Evolutionary conservation across 305 asterid genomes (phyloP).

Genomic region (Rubia tinctorum): DNA sequence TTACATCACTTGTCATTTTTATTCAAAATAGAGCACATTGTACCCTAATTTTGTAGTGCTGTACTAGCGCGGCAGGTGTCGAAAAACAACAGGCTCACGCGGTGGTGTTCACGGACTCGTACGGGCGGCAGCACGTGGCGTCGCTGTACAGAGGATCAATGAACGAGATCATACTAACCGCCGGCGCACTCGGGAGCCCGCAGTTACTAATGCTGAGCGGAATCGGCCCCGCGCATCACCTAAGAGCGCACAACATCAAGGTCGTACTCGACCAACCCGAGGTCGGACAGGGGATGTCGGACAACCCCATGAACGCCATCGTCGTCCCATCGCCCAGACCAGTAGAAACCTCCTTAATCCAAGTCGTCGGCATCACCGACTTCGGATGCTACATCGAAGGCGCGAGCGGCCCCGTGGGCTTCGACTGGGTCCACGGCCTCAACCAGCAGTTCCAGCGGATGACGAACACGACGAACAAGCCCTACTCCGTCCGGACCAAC

Average conservation of each 20-base stretch:
- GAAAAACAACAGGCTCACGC: slow-evolving; percentile 35
- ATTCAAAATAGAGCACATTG: too few relatives aligned
- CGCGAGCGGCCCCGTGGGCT: slow-evolving; percentile 36
- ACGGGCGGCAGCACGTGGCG: slow-evolving; percentile 40
- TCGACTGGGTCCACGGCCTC: slow-evolving; percentile 27
- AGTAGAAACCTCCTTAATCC: slow-evolving; percentile 50
- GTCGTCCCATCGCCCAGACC: slow-evolving; percentile 45
- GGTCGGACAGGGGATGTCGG: slow-evolving; percentile 58
- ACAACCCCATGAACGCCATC: slow-evolving; percentile 63
- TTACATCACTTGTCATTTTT: too few relatives aligned
- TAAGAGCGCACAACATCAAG: slow-evolving; percentile 20
- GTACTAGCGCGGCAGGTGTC: not conserved
- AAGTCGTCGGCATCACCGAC: slow-evolving; percentile 60
- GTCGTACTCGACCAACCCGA: slow-evolving; percentile 30
- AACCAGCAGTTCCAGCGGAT: slow-evolving; percentile 24
- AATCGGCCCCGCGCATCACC: slow-evolving; percentile 40
- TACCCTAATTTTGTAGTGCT: not conserved
- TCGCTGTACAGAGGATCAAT: slow-evolving; percentile 33
- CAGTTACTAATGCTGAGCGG: slow-evolving; percentile 75
- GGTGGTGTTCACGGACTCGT: slow-evolving; percentile 44
- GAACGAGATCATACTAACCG: slow-evolving; percentile 58
- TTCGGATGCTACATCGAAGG: slow-evolving; percentile 59
- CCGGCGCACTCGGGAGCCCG: slow-evolving; percentile 91
- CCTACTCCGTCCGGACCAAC: slow-evolving; percentile 18
- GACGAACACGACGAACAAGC: slow-evolving; percentile 26